Conservation (phyloP, 148 eudicot species). For the Nepenthes gracilis region DNA sequence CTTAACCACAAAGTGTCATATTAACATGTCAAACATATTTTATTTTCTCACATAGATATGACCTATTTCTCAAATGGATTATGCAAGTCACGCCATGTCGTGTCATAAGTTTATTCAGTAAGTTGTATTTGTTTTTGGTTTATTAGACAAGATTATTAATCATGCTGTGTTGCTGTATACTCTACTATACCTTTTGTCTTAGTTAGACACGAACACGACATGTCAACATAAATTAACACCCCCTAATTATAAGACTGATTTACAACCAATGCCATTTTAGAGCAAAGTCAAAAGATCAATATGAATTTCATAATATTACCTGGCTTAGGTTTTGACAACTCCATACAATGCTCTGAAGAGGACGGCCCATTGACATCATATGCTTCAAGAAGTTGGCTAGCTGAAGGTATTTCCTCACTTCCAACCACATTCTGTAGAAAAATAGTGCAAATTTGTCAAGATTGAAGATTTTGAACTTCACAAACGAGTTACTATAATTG, state of each 20-base stretch:
- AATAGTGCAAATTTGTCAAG: not conserved
- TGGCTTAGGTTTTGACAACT: conserved; percentile 18
- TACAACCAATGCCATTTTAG: not conserved
- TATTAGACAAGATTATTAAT: no score
- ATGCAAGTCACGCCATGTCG: no score
- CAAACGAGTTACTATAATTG: not conserved
- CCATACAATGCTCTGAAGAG: conserved; percentile 30
- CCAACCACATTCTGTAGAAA: conserved; percentile 21
- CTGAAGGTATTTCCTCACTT: conserved; percentile 19
- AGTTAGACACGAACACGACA: not conserved
- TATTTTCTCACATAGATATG: no score
- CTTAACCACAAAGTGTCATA: no score
- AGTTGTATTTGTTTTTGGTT: no score
- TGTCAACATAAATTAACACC: not conserved
- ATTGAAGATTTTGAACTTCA: not conserved
- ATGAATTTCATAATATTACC: conserved; percentile 21
- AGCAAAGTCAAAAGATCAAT: not conserved
- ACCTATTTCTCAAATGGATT: no score
- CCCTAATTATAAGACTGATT: no score
- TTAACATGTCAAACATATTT: no score
- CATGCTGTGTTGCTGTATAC: no score
- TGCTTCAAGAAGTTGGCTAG: conserved; percentile 17
- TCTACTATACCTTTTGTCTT: no score
- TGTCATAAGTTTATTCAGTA: no score
- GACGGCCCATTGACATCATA: conserved; percentile 26